Conservation (phyloP, 2,329 filamentous ascomycete genomes). For the Myriosclerotinia curreyana region DNA sequence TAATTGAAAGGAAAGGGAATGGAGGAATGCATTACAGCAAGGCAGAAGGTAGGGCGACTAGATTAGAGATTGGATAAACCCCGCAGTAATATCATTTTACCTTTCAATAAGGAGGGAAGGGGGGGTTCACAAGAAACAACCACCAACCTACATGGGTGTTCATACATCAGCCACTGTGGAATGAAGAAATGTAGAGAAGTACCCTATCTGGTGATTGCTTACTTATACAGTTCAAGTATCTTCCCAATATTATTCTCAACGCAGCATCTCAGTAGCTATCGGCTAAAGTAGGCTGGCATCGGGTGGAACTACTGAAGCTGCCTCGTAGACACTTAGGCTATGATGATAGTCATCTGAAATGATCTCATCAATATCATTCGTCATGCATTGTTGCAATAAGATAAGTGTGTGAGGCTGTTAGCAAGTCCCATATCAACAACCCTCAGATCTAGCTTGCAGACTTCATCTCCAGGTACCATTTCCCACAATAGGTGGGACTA, state of each 20-base stretch:
- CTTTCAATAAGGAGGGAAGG: neutral
- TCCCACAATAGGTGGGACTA: neutral
- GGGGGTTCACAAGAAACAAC: neutral
- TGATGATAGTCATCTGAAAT: slow-evolving; percentile 12
- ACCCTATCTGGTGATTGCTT: neutral
- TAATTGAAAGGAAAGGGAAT: neutral
- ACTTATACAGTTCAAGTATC: neutral
- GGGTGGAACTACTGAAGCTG: neutral
- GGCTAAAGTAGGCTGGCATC: neutral
- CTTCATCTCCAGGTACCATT: slow-evolving; percentile 1
- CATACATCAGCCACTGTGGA: neutral
- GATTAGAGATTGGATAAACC: slow-evolving; percentile 5
- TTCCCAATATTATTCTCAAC: neutral
- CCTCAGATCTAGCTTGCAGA: neutral
- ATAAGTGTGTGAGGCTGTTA: slow-evolving; percentile 11
- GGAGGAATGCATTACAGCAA: neutral
- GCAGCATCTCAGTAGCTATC: neutral
- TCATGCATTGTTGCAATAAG: neutral
- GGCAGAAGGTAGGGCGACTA: neutral
- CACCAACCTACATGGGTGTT: neutral
- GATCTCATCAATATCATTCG: slow-evolving; percentile 14
- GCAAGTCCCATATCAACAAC: neutral
- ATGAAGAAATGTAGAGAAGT: neutral
- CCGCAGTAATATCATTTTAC: neutral
- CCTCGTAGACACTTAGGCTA: slow-evolving; percentile 1